A percentile compares a stretch with the other conserved stretches of the same genome.
Conservation (phyloP, 2,329 filamentous ascomycete genomes). For the Fusarium sp. region DNA sequence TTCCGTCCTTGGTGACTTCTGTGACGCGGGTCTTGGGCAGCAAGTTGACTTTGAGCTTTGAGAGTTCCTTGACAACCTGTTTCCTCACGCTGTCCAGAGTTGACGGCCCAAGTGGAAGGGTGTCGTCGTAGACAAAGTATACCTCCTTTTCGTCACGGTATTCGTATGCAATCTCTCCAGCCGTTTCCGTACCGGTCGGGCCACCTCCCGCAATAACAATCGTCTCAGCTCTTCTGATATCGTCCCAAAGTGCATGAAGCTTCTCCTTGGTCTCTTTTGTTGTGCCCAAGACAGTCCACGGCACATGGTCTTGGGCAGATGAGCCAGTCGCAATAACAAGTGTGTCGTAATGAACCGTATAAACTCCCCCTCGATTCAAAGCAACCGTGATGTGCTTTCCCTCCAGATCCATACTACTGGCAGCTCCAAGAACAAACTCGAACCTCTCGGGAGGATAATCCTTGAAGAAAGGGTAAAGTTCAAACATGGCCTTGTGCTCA, state of each 20-base stretch:
- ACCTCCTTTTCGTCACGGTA: background rate
- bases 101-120: background rate
- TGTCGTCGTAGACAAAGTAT: background rate
- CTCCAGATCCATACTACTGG: background rate
- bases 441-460: background rate
- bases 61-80: background rate
- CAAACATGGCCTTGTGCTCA: background rate
- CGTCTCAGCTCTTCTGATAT: background rate
- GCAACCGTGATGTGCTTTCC: background rate
- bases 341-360: background rate
- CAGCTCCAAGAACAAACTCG: background rate
- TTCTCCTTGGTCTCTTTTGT: background rate
- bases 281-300: background rate
- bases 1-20: background rate
- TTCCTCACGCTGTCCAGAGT: background rate
- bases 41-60: background rate
- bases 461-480: background rate
- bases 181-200: background rate
- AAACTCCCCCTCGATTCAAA: background rate
- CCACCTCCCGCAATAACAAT: background rate
- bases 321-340: background rate
- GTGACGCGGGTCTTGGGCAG: background rate
- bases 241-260: background rate
- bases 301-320: background rate
- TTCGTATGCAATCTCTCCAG: background rate